phyloP scores from a whole-genome alignment of 2,329 filamentous ascomycete species.

The Cladosporium sp. region DNA sequence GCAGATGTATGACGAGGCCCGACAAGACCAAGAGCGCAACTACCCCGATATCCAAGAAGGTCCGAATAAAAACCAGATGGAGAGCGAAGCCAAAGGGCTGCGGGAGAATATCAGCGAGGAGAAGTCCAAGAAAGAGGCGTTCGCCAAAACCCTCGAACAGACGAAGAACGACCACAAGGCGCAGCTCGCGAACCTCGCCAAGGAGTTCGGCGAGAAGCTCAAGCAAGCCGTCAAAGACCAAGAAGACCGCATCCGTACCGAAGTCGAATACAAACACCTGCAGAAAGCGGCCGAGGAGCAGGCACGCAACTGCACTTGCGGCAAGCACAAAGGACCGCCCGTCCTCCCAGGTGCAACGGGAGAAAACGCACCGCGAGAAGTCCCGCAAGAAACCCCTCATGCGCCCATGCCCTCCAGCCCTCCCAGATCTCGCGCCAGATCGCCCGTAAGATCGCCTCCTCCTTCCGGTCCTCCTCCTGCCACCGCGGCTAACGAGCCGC shows the following conservation, averaged over 20 bases:
- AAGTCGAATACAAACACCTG: slow-evolving; percentile 4
- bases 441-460: neutral
- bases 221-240: neutral
- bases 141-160: slow-evolving; percentile 7
- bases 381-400: neutral
- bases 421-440: neutral
- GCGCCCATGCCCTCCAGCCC: neutral
- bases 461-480: neutral
- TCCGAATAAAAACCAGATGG: slow-evolving; percentile 10
- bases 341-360: neutral
- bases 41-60: slow-evolving; percentile 14
- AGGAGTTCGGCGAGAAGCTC: neutral
- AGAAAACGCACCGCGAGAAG: neutral
- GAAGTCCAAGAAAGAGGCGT: slow-evolving; percentile 8
- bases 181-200: slow-evolving; percentile 4
- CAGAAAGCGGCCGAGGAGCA: slow-evolving; percentile 7
- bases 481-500: neutral
- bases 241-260: neutral
- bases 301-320: neutral
- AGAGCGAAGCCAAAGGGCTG: slow-evolving; percentile 2
- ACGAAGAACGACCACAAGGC: slow-evolving; percentile 5
- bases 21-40: slow-evolving; percentile 14
- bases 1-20: slow-evolving; percentile 14
- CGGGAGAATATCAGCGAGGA: slow-evolving; percentile 11
- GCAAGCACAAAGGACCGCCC: neutral